Conservation (phyloP, 441 rosid genomes). For the Populus hybrid region DNA sequence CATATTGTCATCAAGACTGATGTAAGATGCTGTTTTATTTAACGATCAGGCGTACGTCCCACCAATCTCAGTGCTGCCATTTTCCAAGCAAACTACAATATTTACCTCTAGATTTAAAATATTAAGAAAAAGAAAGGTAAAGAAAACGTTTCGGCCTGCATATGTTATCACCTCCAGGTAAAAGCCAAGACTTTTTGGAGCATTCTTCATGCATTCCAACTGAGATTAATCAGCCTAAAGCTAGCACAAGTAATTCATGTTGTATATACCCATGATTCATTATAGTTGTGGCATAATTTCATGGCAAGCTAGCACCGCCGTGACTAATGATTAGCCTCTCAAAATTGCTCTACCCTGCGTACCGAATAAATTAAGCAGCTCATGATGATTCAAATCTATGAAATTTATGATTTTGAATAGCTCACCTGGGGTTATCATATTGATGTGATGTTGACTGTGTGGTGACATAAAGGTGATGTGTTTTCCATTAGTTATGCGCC, state of each 20-base stretch:
- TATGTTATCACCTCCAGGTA: too few relatives aligned
- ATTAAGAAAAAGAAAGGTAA: not conserved
- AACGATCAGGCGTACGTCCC: not conserved
- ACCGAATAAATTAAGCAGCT: not conserved
- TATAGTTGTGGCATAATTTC: not conserved
- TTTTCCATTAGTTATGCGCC: slow-evolving; percentile 17
- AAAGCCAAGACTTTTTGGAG: too few relatives aligned
- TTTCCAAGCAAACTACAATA: slow-evolving; percentile 15
- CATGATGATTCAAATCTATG: not conserved
- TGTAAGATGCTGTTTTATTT: not conserved
- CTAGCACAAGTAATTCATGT: too few relatives aligned
- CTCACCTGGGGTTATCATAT: not conserved
- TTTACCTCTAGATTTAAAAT: not conserved
- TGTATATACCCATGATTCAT: too few relatives aligned
- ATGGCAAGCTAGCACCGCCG: not conserved
- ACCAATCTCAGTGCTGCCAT: slow-evolving; percentile 24
- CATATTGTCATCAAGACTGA: not conserved
- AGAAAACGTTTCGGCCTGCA: not conserved
- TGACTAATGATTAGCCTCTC: not conserved
- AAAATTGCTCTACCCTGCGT: too few relatives aligned
- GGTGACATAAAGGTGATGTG: slow-evolving; percentile 25
- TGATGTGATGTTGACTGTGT: slow-evolving; percentile 23
- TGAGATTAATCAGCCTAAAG: too few relatives aligned
- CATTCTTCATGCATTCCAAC: too few relatives aligned
- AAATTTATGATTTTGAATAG: not conserved